Percentiles rank a stretch among this genome's conserved stretches.
Evolutionary conservation across 352 stramenopile genomes (phyloP).

Genomic region (Phytophthora ohioensis): DNA sequence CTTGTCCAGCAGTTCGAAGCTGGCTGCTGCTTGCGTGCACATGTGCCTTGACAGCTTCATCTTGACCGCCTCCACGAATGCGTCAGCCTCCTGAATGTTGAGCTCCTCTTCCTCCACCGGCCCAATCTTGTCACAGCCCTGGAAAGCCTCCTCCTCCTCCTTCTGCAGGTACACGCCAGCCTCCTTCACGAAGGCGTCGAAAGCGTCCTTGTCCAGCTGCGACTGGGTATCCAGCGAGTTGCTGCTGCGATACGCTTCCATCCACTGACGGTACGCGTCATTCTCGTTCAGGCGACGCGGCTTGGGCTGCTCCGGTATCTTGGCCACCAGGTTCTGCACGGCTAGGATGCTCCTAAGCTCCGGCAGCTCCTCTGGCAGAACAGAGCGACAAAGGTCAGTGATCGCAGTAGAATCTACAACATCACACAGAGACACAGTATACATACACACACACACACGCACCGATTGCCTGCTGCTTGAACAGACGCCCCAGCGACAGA

Average conservation of each 20-base stretch:
- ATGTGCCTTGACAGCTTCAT: slow-evolving; percentile 76
- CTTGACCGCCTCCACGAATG: slow-evolving; percentile 65
- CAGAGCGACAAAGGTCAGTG: slow-evolving; percentile 7
- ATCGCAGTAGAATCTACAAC: neutral
- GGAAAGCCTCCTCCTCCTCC: slow-evolving; percentile 52
- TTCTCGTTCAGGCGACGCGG: slow-evolving; percentile 32
- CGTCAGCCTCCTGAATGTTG: slow-evolving; percentile 24
- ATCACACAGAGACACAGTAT: neutral
- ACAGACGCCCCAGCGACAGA: slow-evolving; percentile 40
- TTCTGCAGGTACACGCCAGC: slow-evolving; percentile 51
- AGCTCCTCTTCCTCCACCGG: slow-evolving; percentile 48
- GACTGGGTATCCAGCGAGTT: slow-evolving; percentile 21
- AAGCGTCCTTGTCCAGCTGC: slow-evolving; percentile 54
- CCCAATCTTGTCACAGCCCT: slow-evolving; percentile 45
- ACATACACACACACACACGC: neutral
- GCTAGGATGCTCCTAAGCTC: slow-evolving; percentile 67
- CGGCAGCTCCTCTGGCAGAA: slow-evolving; percentile 46
- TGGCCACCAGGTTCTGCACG: slow-evolving; percentile 62
- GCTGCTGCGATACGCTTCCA: slow-evolving; percentile 33
- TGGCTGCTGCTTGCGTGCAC: slow-evolving; percentile 42
- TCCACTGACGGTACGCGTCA: slow-evolving; percentile 36
- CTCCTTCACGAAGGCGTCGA: slow-evolving; percentile 60
- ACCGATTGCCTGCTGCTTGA: slow-evolving; percentile 52
- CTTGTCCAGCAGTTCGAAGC: slow-evolving; percentile 69
- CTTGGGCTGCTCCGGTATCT: slow-evolving; percentile 38